Evolutionary conservation across 2,329 filamentous ascomycete genomes (phyloP).

Genomic region (Fusarium sp.): DNA sequence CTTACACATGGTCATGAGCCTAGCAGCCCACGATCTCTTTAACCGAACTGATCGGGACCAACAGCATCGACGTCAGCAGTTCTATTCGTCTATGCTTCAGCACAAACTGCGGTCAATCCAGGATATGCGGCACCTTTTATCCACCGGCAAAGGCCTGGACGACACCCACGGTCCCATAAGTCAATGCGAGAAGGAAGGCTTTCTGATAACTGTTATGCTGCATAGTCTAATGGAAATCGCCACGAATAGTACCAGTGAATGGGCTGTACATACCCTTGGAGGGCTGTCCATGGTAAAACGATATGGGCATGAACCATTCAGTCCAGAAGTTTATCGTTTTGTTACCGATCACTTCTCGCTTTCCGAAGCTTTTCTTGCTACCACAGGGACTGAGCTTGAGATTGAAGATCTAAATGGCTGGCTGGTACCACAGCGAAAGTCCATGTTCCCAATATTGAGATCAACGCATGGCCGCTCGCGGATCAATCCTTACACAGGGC

Average conservation of each 20-base stretch:
- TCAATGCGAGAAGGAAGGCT: background rate
- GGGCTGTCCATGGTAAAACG: background rate
- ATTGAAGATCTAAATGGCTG: background rate
- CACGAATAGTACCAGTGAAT: background rate
- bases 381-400: background rate
- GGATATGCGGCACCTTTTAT: background rate
- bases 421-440: background rate
- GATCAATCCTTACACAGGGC: background rate
- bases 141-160: background rate
- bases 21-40: background rate
- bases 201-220: background rate
- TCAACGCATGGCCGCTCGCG: background rate
- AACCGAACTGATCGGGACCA: background rate
- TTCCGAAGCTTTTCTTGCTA: background rate
- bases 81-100: background rate
- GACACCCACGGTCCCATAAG: background rate
- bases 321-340: background rate
- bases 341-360: background rate
- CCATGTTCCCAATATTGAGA: background rate
- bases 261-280: background rate
- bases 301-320: background rate
- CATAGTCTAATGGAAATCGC: background rate
- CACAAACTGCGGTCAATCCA: background rate
- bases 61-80: background rate
- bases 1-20: background rate